Base-by-base conservation (phyloP, 805 yeast genomes). In the Lachancea sp. region DNA sequence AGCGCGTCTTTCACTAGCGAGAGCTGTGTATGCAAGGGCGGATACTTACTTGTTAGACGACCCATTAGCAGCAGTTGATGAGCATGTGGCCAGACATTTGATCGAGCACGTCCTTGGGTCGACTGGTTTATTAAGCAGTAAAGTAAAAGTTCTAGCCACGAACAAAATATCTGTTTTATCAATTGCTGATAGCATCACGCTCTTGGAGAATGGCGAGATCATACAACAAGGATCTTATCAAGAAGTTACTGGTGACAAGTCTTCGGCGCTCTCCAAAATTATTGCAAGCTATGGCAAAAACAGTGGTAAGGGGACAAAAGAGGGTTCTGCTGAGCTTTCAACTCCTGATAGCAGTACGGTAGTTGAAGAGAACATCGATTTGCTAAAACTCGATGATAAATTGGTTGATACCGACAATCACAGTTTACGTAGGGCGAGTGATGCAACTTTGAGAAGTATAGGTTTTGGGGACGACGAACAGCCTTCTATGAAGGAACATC, bases 21-120 rank as follows among this genome's bases (percentile, higher is more conserved):
- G 98, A 59, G 97, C 98, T 9, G 96, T 92, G 8, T 92, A 92
- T 59, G 76, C 96, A 9, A 74, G 97, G 49, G 94, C 97, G 3
- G 97, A 92, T 56, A 77, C 92, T 22, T 88, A 86, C 59, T 65
- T 92, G 29, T 65, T 92, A 47, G 98, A 92, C 61, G 98, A 92
- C 63, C 85, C 95, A 8, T 72, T 92, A 45, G 83, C 95, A 59
- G 98, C 98, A 19, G 98, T 92, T 30, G 98, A 92, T 64, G 97
- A 88, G 53, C 98, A 92, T 60, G 98, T 92, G 47, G 90, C 96
- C 9, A 78, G 77, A 49, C 95, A 87, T 56, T 69, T 92, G 52
- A 79, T 84, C 49, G 80, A 79, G 49, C 79, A 83, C 55, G 96
- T 89, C 16, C 69, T 89, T 42, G 94, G 96, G 16, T 77, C 86